Base-by-base conservation (phyloP, 176 grass and related monocot genomes). In the Triticum urartu region DNA sequence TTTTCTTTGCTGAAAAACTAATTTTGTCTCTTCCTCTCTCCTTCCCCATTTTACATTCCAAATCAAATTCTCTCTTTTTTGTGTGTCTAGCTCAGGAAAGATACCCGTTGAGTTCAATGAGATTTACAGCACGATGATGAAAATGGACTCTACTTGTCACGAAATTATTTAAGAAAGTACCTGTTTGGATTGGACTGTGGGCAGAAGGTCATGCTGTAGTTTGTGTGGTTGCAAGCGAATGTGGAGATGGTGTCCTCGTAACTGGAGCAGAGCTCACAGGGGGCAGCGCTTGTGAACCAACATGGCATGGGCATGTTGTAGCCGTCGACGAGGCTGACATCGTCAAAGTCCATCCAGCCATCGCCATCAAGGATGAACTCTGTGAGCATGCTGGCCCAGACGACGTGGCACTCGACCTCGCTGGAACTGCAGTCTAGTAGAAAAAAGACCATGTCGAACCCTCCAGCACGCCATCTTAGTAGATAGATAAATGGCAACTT, bases 131-230 rank as follows among this genome's bases (percentile, higher is more conserved):
- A 45, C 4, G 9, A 15, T 58, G 28, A 47, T 45, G 21, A 36
- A 5, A 84, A 28, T 40, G 40, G 10, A 43, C 40, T 43, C 40
- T 43, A 11, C 40, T 17, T n/a, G 11, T 58, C 52, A 58, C 3
- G 6, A 58, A 58, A 18, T 58, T 58, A 22, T 66, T 28, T 12
- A 1, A 20, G 6, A 4, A 48, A 48, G 45, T 35, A 91, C 85
- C 89, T 88, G 26, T 73, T 81, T 2, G 89, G 71, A 3, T 79
- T 76, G 2, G 91, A 81, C 47, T 58, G 78, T 4, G 94, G 94
- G 85, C 94, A 97, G 89, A 97, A 97, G 84, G 92, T 97, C 72
- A 97, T 94, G 80, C 84, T 45, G 78, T 97, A 97, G 15, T 87
- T 87, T 78, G 83, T 81, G 64, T 85, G 85, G 56, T 76, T 77